Evolutionary conservation across 2,329 filamentous ascomycete species (phyloP).

Genomic region (Pestalotiopsis sp.): DNA sequence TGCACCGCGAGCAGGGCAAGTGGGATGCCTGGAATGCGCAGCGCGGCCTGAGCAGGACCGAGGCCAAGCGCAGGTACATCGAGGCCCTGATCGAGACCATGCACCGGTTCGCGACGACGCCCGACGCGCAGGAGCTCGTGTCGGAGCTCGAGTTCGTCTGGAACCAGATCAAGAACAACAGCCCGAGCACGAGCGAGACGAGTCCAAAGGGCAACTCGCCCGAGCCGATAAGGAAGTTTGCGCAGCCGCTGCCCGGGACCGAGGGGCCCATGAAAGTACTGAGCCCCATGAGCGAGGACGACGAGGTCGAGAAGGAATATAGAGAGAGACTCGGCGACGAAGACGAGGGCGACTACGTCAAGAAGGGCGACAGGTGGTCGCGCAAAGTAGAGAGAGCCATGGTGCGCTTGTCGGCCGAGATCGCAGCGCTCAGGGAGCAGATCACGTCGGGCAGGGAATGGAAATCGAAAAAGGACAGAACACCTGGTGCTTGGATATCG

Average conservation of each 20-base stretch:
- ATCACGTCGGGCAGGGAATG: constrained; percentile 77
- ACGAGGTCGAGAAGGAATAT: constrained; percentile 64
- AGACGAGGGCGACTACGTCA: constrained; percentile 39
- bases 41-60: constrained; percentile 79
- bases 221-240: constrained; percentile 44
- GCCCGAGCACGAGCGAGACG: constrained; percentile 63
- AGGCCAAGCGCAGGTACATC: constrained; percentile 93
- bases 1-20: constrained; percentile 65
- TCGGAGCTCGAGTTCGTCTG: constrained; percentile 98
- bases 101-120: constrained; percentile 91
- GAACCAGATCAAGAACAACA: constrained; percentile 94
- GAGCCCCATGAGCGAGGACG: constrained; percentile 84
- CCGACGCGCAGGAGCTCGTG: constrained; percentile 86
- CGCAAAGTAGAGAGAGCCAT: constrained; percentile 82
- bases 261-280: constrained; percentile 69
- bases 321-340: constrained; percentile 44
- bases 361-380: constrained; percentile 67
- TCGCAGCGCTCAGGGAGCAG: constrained; percentile 90
- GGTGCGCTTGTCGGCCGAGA: constrained; percentile 87
- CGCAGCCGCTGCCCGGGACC: constrained; percentile 50
- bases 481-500: constrained; percentile 68
- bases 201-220: constrained; percentile 48
- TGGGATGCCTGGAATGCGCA: constrained; percentile 97
- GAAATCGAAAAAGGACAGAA: constrained; percentile 65
- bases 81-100: constrained; percentile 94